These are phyloP conservation scores for Plasmodium inui DNA, from an alignment of 169 alveolate genomes.

Conservation along the genomic window DNA sequence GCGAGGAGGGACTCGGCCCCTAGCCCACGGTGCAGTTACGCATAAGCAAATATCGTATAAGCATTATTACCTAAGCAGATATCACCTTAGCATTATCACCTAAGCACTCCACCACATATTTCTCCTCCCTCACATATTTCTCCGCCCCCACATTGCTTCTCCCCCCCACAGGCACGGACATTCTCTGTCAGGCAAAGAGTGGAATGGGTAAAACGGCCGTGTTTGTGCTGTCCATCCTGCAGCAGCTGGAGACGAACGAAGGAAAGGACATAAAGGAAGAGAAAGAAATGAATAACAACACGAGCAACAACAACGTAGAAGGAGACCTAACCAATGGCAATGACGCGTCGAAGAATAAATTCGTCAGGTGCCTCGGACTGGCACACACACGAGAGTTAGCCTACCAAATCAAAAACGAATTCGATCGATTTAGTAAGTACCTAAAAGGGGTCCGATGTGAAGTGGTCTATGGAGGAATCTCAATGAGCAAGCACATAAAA, in stretches of 20 bases:
- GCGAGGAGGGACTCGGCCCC: background rate
- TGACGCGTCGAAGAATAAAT: conserved; percentile 77
- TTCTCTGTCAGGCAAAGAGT: conserved; percentile 99
- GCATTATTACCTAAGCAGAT: too few relatives aligned
- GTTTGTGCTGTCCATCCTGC: conserved; percentile 97
- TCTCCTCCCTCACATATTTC: background rate
- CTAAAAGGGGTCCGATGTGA: conserved; percentile 94
- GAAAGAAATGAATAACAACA: conserved; percentile 69
- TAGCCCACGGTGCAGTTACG: background rate
- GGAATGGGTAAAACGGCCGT: conserved; percentile 99
- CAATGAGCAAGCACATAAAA: conserved; percentile 93
- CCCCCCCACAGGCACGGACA: conserved; percentile 93
- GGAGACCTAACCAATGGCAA: conserved; percentile 72
- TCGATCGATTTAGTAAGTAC: conserved; percentile 97
- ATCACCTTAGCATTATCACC: background rate
- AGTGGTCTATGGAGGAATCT: conserved; percentile 99
- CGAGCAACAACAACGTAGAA: conserved; percentile 79
- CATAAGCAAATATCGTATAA: background rate
- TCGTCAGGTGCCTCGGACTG: conserved; percentile 93
- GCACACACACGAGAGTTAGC: conserved; percentile 99
- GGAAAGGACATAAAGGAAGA: conserved; percentile 84
- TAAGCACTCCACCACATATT: background rate
- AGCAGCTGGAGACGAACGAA: conserved; percentile 94
- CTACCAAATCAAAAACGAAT: conserved; percentile 98
- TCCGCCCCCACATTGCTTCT: background rate